Evolutionary conservation across 2,329 filamentous ascomycete species (phyloP), one percentile per base, ranked within the genome.

Genomic region (Penicillium fuscoglaucum): DNA sequence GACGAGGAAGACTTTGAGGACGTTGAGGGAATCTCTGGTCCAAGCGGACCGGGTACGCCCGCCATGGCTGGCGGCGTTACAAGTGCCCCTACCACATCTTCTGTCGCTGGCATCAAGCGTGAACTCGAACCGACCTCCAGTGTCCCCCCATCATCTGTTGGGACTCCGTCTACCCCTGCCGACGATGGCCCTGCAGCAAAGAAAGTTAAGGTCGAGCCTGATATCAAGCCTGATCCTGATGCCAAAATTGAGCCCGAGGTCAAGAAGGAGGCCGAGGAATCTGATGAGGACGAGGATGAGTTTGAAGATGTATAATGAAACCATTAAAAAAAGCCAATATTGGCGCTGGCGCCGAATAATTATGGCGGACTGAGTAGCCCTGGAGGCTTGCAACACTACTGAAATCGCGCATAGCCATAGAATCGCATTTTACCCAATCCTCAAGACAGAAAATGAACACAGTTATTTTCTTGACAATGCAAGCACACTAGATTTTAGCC

Each of bases 1-100:
- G 76, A 77, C n/a, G 74, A 76, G 43, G 74, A 74, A 44, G 72
- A 78, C 51, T 79, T 80, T 44, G 78, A 80, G 61, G 78, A 80
- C 43, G 74, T 80, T 7, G 72, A 72, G 7, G 72, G 72, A n/a
- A 66, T 72, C 12, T 73, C 74, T 15, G 72, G 66, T 21, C 70
- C 69, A 40, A 72, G 72, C 58, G 75, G 73, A 24, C 69, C 74
- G 5, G 68, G 64, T 8, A 76, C 73, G 17, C 72, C 73, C 19
- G 71, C 71, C 12, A 67, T 69, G 6, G 61, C 54, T 8, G 59
- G 59, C 12, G 66, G 66, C 3, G 69, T 70, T 6, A 70, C 70
- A 7, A 73, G 70, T 63, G 68, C 59, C 1, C 66, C 72, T 5
- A 50, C 60, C 4, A 58, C 64, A 6, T 59, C 57, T 13, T 60